phyloP scores from a whole-genome alignment of 305 asterid genomes.

The Solanum hybrid region DNA sequence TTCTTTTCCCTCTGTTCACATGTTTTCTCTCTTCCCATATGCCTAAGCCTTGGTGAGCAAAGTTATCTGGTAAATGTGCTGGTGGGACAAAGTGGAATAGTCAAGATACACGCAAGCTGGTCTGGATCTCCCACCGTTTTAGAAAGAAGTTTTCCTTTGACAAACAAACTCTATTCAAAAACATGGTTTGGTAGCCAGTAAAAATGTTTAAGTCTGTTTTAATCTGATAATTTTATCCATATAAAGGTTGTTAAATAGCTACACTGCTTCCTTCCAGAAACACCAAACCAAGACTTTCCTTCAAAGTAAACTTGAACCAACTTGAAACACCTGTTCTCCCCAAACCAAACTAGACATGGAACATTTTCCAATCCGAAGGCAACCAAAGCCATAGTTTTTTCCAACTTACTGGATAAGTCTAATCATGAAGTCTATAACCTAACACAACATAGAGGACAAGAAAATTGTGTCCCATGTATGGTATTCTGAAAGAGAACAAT shows the following conservation, averaged over 20 bases:
- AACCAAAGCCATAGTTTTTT: neutral
- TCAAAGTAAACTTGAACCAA: neutral
- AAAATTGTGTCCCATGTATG: neutral
- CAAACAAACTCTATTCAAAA: neutral
- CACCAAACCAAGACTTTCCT: neutral
- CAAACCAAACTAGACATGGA: neutral
- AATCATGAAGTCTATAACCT: neutral
- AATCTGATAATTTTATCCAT: neutral
- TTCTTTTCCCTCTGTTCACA: neutral
- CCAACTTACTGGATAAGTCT: neutral
- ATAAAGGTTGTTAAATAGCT: neutral
- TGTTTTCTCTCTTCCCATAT: neutral
- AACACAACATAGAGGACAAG: neutral
- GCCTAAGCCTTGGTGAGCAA: neutral
- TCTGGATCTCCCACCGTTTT: neutral
- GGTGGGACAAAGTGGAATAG: neutral
- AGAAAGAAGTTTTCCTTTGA: neutral
- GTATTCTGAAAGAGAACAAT: neutral
- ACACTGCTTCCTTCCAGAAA: neutral
- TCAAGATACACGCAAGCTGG: neutral
- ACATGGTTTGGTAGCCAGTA: neutral
- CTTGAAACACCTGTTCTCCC: neutral
- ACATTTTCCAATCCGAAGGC: neutral
- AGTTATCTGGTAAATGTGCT: neutral
- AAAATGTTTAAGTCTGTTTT: neutral